Evolutionary conservation across 768 basidiomycete genomes (phyloP).

Genomic region (Lentinula edodes): DNA sequence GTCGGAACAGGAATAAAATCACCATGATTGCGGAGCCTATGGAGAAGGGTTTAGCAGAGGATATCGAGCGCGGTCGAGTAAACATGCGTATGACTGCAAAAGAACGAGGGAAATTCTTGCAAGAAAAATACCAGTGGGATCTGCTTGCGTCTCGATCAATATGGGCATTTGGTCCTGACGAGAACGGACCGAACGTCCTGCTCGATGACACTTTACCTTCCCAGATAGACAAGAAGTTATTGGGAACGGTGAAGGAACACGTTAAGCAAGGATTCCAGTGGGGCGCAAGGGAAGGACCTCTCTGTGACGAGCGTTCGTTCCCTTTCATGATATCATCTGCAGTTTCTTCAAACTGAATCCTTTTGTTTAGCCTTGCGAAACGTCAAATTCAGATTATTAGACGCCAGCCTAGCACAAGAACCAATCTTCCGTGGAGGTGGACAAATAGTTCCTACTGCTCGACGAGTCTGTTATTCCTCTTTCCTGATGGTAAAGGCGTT

Average conservation of each 20-base stretch:
- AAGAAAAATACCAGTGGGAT: slow-evolving; percentile 98
- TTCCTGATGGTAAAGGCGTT: slow-evolving; percentile 81
- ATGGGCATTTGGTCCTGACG: slow-evolving; percentile 99
- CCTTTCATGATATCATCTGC: not conserved
- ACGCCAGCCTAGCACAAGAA: slow-evolving; percentile 88
- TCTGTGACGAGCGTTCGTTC: slow-evolving; percentile 97
- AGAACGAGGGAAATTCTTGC: slow-evolving; percentile 92
- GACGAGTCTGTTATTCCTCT: slow-evolving; percentile 97
- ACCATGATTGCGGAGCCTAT: slow-evolving; percentile 99
- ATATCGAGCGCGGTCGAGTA: slow-evolving; percentile 89
- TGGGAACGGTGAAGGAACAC: slow-evolving; percentile 87
- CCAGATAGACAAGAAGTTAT: slow-evolving; percentile 92
- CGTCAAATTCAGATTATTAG: slow-evolving; percentile 95
- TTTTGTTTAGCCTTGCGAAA: slow-evolving; percentile 81
- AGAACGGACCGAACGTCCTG: slow-evolving; percentile 88
- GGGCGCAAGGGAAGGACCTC: slow-evolving; percentile 95
- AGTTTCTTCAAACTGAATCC: not conserved
- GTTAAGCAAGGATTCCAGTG: slow-evolving; percentile 99
- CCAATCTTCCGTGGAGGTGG: slow-evolving; percentile 98
- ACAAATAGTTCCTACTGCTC: slow-evolving; percentile 98
- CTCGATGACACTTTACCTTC: slow-evolving; percentile 95
- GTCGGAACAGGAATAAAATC: slow-evolving; percentile 74
- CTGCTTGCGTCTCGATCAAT: slow-evolving; percentile 94
- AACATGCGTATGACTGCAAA: slow-evolving; percentile 94
- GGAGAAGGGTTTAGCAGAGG: slow-evolving; percentile 92